Percentiles rank a stretch among this genome's conserved stretches.
phyloP scores from a whole-genome alignment of 2,329 filamentous ascomycete species.

The Didymella arachidicola region DNA sequence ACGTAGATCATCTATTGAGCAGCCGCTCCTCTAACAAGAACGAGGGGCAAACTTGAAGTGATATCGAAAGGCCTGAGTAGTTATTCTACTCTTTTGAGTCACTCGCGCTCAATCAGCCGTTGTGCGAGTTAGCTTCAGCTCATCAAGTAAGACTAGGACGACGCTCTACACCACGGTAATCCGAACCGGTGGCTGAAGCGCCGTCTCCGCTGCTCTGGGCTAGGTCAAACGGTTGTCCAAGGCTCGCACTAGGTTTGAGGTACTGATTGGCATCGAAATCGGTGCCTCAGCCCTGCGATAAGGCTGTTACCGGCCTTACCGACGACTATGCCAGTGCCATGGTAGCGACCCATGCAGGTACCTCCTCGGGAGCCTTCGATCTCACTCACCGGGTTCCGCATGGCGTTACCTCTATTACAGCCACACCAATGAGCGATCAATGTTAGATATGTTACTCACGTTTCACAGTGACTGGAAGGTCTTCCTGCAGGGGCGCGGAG shows the following conservation, averaged over 20 bases:
- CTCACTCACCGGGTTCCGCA: slow-evolving; percentile 27
- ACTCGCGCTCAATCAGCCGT: background rate
- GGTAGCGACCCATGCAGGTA: slow-evolving; percentile 42
- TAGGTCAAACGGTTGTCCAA: slow-evolving; percentile 15
- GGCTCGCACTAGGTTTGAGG: slow-evolving; percentile 7
- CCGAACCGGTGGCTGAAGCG: slow-evolving; percentile 6
- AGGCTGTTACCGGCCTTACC: slow-evolving; percentile 22
- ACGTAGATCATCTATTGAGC: background rate
- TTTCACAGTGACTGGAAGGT: slow-evolving; percentile 17
- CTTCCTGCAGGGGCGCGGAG: slow-evolving; percentile 30
- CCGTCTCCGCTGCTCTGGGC: background rate
- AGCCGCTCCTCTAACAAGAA: background rate
- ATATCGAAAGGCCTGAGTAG: background rate
- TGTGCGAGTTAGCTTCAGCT: background rate
- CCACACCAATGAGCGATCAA: slow-evolving; percentile 20
- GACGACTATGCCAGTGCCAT: slow-evolving; percentile 31
- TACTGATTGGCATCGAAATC: slow-evolving; percentile 1
- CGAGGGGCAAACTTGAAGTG: background rate
- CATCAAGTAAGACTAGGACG: background rate
- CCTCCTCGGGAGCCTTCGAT: slow-evolving; percentile 21
- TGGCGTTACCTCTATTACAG: slow-evolving; percentile 21
- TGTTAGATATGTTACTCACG: slow-evolving; percentile 12
- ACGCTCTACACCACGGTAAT: background rate
- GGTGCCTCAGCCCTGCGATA: slow-evolving; percentile 18
- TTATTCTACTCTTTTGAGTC: background rate